These are phyloP conservation scores for Thielaviopsis musarum DNA, from an alignment of 2,329 filamentous ascomycete species.

Conservation along the genomic window DNA sequence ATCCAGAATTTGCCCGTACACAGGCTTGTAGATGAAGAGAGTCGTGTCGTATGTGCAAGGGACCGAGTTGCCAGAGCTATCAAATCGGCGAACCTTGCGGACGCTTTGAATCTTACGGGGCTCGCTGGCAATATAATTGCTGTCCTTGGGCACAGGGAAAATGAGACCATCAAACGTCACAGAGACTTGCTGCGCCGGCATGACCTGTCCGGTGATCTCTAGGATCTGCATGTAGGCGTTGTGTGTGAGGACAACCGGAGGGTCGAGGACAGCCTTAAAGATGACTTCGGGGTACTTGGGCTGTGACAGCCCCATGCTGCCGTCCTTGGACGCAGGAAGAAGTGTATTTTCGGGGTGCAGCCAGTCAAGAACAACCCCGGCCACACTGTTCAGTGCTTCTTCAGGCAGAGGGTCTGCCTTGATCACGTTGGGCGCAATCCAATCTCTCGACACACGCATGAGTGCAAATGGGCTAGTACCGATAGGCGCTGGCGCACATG, in stretches of 20 bases:
- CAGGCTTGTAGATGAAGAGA: conserved; percentile 54
- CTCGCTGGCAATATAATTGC: conserved; percentile 38
- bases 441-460: conserved; percentile 48
- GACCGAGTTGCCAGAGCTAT: conserved; percentile 8
- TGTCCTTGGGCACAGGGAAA: conserved; percentile 35
- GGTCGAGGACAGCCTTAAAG: conserved; percentile 59
- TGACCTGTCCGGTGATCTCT: conserved; percentile 18
- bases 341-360: conserved; percentile 52
- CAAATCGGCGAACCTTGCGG: conserved; percentile 20
- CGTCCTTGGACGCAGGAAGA: conserved; percentile 28
- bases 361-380: conserved; percentile 45
- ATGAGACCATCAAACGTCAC: conserved; percentile 41
- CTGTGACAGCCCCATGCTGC: conserved; percentile 26
- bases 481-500: conserved; percentile 45
- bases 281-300: conserved; percentile 51
- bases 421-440: conserved; percentile 53
- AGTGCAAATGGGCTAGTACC: conserved; percentile 5
- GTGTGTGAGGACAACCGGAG: conserved; percentile 53
- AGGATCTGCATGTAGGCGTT: conserved; percentile 46
- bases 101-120: conserved; percentile 31
- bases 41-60: conserved; percentile 27
- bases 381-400: conserved; percentile 21
- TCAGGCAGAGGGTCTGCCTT: conserved; percentile 33
- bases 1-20: conserved; percentile 49
- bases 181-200: conserved; percentile 30